phyloP scores from a whole-genome alignment of 2,329 filamentous ascomycete species.

The Ceratocystis cubensis region DNA sequence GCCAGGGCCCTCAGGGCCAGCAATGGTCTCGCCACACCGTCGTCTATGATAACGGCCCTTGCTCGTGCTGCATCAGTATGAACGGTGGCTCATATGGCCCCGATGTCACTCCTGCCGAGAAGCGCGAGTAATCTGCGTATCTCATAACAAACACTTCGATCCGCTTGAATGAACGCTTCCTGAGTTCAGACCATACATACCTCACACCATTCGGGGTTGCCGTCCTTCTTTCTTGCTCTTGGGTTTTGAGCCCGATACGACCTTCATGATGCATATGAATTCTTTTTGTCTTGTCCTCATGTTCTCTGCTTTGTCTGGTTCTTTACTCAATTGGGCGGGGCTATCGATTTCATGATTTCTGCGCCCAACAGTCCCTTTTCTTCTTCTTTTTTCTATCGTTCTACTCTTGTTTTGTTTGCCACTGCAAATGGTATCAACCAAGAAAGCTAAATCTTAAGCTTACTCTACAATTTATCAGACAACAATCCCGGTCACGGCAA shows the following conservation, averaged over 20 bases:
- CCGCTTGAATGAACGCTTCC: slow-evolving; percentile 11
- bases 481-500: not conserved
- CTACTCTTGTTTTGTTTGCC: not conserved
- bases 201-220: not conserved
- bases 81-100: slow-evolving; percentile 42
- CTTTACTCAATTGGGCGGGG: not conserved
- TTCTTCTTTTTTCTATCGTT: not conserved
- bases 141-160: not conserved
- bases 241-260: slow-evolving; percentile 1
- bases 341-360: not conserved
- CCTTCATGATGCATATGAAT: slow-evolving; percentile 8
- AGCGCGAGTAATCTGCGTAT: slow-evolving; percentile 28
- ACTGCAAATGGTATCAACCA: not conserved
- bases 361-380: not conserved
- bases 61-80: slow-evolving; percentile 40
- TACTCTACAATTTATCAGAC: not conserved
- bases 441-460: not conserved
- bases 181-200: slow-evolving; percentile 2
- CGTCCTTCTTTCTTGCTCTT: not conserved
- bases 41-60: slow-evolving; percentile 46
- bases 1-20: slow-evolving; percentile 36
- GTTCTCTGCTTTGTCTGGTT: not conserved
- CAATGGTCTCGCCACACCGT: slow-evolving; percentile 47
- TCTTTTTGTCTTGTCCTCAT: slow-evolving; percentile 6
- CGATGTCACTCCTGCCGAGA: slow-evolving; percentile 41